Evolutionary conservation across 2,329 filamentous ascomycete species (phyloP).

Genomic region (Sphaerostilbella broomeana): DNA sequence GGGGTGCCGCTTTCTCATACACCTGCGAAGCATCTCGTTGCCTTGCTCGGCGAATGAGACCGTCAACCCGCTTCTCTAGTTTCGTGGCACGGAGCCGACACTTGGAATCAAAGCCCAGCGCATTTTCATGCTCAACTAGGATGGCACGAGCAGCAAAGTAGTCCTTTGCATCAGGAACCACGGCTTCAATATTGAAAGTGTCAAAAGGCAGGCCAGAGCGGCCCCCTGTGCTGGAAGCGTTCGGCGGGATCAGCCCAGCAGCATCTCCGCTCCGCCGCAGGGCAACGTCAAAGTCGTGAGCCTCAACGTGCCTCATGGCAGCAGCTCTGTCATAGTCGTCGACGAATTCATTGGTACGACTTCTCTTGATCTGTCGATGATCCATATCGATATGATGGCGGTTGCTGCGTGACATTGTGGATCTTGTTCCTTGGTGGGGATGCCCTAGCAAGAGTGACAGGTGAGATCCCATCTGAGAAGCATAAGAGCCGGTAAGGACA

Average conservation of each 20-base stretch:
- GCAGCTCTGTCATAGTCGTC: conserved; percentile 12
- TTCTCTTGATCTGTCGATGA: too few species aligned
- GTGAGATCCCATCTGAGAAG: conserved; percentile 5
- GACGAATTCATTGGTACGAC: background rate
- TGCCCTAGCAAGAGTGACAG: too few species aligned
- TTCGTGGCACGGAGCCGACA: conserved; percentile 27
- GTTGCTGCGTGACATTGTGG: background rate
- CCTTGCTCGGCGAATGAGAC: conserved; percentile 34
- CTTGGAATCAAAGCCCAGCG: conserved; percentile 35
- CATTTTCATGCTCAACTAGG: conserved; percentile 27
- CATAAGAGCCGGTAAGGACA: too few species aligned
- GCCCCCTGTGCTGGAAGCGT: background rate
- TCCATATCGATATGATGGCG: conserved; percentile 12
- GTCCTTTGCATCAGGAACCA: conserved; percentile 10
- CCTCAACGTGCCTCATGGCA: conserved; percentile 21
- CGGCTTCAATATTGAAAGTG: conserved; percentile 1
- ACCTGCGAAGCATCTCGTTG: conserved; percentile 29
- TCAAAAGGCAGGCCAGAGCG: background rate
- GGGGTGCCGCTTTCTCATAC: conserved; percentile 28
- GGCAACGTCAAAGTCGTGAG: conserved; percentile 21
- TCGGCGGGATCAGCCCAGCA: background rate
- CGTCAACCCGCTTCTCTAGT: conserved; percentile 33
- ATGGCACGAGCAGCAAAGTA: conserved; percentile 28
- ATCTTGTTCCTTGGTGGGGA: conserved; percentile 9
- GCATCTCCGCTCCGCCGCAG: conserved; percentile 1